Evolutionary conservation across 129 eudicot genomes (phyloP), one percentile per base, ranked within the genome.

Genomic region (Helianthus tuberosus): DNA sequence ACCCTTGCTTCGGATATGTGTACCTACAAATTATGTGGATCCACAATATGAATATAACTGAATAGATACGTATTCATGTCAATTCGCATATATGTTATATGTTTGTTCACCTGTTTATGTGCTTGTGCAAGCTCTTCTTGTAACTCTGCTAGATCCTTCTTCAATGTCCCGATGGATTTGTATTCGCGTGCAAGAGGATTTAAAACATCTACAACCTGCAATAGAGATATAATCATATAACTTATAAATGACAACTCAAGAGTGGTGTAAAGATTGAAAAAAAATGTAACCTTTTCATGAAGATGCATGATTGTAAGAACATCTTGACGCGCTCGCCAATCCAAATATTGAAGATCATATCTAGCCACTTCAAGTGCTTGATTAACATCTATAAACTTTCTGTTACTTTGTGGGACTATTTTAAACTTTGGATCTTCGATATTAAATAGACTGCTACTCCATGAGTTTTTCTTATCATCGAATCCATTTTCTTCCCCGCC

Each of bases 241-340:
- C 55, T 39, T 71, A 55, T 6, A 57, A 71, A 71, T 43, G 17
- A 39, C 53, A 71, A 54, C 63, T 13, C 35, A 69, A 8, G 74
- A 51, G 67, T 59, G 29, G 3, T 50, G 16, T 62, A 61, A 25
- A 74, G 60, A 62, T 36, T 14, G 12, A 66, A 46, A 38, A 32
- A 38, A 39, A 11, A 16, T 43, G 8, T 23, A 14, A 92, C 97
- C 97, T 92, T 92, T 67, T 92, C 97, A 65, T 92, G 97, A 53
- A 92, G 88, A 63, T 83, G 87, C 93, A 92, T 87, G 43, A 92
- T 92, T 3, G 91, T 77, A 50, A 89, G 91, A 62, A 92, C 85
- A 67, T 92, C 97, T 79, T 92, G 96, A 20, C 97, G 84, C 46
- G 97, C 97, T 50, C 89, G 85, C 97, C 96, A 92, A 83, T 92